Percentiles rank a stretch among this genome's conserved stretches.
These are phyloP conservation scores for Microdochium paspali DNA, from an alignment of 2,329 filamentous ascomycete species.

Conservation along the genomic window DNA sequence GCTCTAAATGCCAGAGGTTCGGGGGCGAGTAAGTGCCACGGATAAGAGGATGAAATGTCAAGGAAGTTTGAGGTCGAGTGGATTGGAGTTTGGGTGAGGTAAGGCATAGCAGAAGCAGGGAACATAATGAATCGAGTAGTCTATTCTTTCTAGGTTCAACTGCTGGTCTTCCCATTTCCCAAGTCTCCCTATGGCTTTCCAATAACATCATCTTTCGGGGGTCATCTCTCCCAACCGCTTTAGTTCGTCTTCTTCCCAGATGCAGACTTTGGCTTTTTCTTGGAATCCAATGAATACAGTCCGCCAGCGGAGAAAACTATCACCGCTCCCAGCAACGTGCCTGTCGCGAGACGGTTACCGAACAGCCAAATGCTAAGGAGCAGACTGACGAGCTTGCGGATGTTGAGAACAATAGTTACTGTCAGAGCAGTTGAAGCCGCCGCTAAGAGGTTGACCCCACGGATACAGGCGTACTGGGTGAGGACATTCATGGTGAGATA, in stretches of 20 bases:
- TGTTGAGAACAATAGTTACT: constrained; percentile 92
- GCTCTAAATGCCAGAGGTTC: too few species aligned
- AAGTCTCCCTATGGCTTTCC: too few species aligned
- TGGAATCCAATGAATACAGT: constrained; percentile 72
- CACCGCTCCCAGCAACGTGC: constrained; percentile 71
- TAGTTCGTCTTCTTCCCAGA: constrained; percentile 3
- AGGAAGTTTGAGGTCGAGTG: too few species aligned
- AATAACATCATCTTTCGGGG: too few species aligned
- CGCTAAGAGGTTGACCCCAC: constrained; percentile 89
- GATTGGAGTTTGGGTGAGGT: too few species aligned
- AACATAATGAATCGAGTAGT: too few species aligned
- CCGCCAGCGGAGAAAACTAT: constrained; percentile 89
- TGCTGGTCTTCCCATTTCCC: too few species aligned
- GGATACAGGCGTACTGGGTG: constrained; percentile 91
- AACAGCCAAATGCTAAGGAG: constrained; percentile 90
- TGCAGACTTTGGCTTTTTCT: constrained; percentile 20
- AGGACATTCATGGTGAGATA: constrained; percentile 69
- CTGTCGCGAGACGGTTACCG: constrained; percentile 68
- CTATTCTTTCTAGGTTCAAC: too few species aligned
- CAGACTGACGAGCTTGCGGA: constrained; percentile 86
- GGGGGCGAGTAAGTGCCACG: too few species aligned
- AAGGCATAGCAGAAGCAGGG: too few species aligned
- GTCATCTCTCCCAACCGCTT: background rate
- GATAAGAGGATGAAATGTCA: too few species aligned
- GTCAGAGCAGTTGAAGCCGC: constrained; percentile 84